These are phyloP conservation scores for Pseudogymnoascus sp. DNA, from an alignment of 2,329 filamentous ascomycete genomes.

Conservation along the genomic window DNA sequence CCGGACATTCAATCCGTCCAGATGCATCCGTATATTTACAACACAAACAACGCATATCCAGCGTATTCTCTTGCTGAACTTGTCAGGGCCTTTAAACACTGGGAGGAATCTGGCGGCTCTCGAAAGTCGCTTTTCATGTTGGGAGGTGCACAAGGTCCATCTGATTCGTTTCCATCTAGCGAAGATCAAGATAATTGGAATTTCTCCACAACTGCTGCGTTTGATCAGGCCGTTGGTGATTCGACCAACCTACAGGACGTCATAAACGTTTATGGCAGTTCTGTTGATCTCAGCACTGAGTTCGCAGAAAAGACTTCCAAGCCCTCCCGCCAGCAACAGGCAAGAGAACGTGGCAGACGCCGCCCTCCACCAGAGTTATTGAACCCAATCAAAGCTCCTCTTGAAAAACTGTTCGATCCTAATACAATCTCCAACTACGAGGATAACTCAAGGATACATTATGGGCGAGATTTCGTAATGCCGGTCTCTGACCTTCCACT, in stretches of 20 bases:
- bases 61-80: slow-evolving; percentile 56
- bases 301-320: slow-evolving; percentile 44
- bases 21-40: slow-evolving; percentile 60
- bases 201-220: slow-evolving; percentile 58
- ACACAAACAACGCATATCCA: slow-evolving; percentile 57
- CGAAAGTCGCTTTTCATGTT: slow-evolving; percentile 57
- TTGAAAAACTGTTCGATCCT: slow-evolving; percentile 60
- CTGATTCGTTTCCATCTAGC: slow-evolving; percentile 37
- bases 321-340: slow-evolving; percentile 37
- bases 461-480: slow-evolving; percentile 40
- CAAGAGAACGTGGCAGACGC: slow-evolving; percentile 30
- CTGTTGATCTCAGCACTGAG: slow-evolving; percentile 45
- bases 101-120: slow-evolving; percentile 68
- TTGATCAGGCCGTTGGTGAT: slow-evolving; percentile 49
- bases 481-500: slow-evolving; percentile 50
- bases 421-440: slow-evolving; percentile 59
- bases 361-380: slow-evolving; percentile 52
- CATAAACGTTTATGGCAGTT: slow-evolving; percentile 52
- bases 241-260: slow-evolving; percentile 50
- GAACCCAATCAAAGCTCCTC: slow-evolving; percentile 49
- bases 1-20: slow-evolving; percentile 65
- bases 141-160: slow-evolving; percentile 45
- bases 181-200: slow-evolving; percentile 57
- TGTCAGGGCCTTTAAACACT: slow-evolving; percentile 65
- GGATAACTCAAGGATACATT: slow-evolving; percentile 56